Base-by-base conservation (phyloP, 176 grass and related monocot species). In the Triticum monococcum region DNA sequence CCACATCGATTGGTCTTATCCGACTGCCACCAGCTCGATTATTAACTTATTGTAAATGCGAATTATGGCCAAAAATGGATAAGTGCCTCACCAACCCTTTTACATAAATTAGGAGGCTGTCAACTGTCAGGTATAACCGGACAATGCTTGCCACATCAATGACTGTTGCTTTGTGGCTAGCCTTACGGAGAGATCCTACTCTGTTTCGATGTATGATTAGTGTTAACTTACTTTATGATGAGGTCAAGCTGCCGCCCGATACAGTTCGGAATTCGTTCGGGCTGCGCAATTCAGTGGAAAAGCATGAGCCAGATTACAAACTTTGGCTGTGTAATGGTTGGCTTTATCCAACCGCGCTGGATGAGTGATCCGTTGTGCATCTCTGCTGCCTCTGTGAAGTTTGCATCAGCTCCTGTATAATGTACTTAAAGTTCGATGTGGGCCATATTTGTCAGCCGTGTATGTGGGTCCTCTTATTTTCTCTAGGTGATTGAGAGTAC, bases 1-100 rank as follows among this genome's bases (percentile, higher is more conserved):
- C 89, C 89, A 86, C 84, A 45, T 79, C 73, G 79, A 48, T 18
- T 76, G 74, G 18, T 75, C 89, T 90, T 90, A 90, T 86, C 84
- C 72, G 2, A 46, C 14, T 4, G 1, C 22, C 61, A 64, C 23
- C 41, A 75, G 52, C 31, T 63, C 4, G 48, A 50, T 75, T 30
- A 50, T 75, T 30, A 75, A 43, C 72, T 50, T 28, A 30, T 5
- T 50, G 72, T 48, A 5, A 25, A 52, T 64, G 72, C 13, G 26
- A 8, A 12, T 79, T 78, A 90, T 78, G 79, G 24, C 52, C 12
- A 78, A 64, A 75, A 36, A 3, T 25, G 56, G 79, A 87, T 66
- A 74, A 73, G 56, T 33, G 72, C 18, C 65, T 65, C 84, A 83
- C 79, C 84, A 83, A 83, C 89, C 73, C 56, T 25, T 74, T 57